phyloP scores from a whole-genome alignment of 495 filamentous ascomycete species.

The Rostrohypoxylon terebratum region DNA sequence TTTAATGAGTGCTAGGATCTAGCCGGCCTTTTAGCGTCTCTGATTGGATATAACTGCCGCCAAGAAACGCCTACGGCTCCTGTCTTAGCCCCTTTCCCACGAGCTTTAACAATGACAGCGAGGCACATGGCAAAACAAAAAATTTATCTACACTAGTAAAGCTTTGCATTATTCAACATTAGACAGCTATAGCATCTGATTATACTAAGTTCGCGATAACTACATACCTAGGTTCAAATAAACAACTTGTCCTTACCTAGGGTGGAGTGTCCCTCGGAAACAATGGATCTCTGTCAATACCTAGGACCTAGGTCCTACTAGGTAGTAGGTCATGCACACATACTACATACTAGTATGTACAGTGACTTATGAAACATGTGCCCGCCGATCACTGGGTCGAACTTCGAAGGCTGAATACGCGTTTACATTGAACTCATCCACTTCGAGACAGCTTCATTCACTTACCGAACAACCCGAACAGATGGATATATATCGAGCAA shows the following conservation, averaged over 20 bases:
- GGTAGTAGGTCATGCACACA: background rate
- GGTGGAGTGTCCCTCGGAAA: background rate
- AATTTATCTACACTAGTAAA: background rate
- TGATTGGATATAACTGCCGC: slow-evolving; percentile 15
- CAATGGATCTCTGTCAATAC: background rate
- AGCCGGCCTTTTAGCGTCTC: slow-evolving; percentile 9
- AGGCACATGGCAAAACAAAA: background rate
- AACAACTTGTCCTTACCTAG: background rate
- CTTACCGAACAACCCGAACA: background rate
- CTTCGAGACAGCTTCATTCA: background rate
- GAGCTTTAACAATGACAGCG: background rate
- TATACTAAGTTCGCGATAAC: background rate
- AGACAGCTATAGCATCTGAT: background rate
- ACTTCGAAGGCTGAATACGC: slow-evolving; percentile 13
- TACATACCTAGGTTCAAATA: background rate
- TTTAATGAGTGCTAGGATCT: slow-evolving; percentile 33
- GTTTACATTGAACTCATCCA: background rate
- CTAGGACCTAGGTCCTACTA: too few species aligned
- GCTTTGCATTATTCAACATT: background rate
- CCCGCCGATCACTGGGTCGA: slow-evolving; percentile 1
- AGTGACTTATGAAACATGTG: background rate
- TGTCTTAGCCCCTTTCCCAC: slow-evolving; percentile 1
- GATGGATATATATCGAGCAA: background rate
- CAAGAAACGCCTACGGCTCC: slow-evolving; percentile 12
- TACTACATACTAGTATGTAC: too few species aligned